Percentiles rank a stretch among this genome's conserved stretches.
Conservation (phyloP, 331 rosid genomes). For the Spiraea crenata region DNA sequence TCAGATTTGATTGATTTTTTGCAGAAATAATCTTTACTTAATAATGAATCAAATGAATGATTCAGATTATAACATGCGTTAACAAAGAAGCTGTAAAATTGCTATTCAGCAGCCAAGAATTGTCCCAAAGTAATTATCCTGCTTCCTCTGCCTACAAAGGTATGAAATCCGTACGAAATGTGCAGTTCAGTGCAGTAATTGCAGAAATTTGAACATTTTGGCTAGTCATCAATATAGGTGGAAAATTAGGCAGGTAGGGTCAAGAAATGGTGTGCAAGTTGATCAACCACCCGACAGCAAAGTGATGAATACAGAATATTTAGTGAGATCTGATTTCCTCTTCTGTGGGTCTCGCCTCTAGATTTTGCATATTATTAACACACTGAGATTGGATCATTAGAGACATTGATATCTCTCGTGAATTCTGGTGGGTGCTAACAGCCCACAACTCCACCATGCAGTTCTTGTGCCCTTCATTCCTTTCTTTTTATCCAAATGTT, state of each 20-base stretch:
- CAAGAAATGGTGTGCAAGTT: slow-evolving; percentile 8
- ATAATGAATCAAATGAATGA: no score
- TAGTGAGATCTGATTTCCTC: slow-evolving; percentile 7
- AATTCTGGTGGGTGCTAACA: not conserved
- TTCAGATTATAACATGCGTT: no score
- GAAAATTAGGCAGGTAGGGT: slow-evolving; percentile 24
- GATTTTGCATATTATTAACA: no score
- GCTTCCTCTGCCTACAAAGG: not conserved
- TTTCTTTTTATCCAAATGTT: not conserved
- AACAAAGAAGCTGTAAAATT: no score
- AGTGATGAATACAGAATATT: not conserved
- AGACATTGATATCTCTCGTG: slow-evolving; percentile 25
- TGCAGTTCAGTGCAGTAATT: not conserved
- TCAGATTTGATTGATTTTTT: no score
- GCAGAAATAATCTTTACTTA: no score
- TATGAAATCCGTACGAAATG: not conserved
- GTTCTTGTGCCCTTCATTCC: not conserved
- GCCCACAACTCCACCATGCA: slow-evolving; percentile 9
- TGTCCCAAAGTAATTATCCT: not conserved
- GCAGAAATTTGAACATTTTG: slow-evolving; percentile 7
- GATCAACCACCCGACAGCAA: slow-evolving; percentile 20
- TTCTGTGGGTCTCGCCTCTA: not conserved
- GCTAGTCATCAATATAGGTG: slow-evolving; percentile 14
- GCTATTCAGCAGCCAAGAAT: no score
- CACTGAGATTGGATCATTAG: no score